These are phyloP conservation scores for Otatea glauca DNA, from an alignment of 176 grass and related monocot genomes.

Conservation along the genomic window DNA sequence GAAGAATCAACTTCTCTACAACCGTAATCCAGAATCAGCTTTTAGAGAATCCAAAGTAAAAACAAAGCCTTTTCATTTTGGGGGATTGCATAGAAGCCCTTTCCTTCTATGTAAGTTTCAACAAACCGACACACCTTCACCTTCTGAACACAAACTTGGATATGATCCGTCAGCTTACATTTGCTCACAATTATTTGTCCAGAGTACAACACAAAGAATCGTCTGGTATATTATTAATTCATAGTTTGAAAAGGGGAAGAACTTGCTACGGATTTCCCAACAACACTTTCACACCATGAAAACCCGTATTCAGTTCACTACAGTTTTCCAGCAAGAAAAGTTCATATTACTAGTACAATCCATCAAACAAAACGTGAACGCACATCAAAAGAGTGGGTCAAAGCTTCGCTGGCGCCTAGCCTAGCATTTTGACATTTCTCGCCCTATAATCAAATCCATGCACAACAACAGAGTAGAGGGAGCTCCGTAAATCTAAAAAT, in stretches of 20 bases:
- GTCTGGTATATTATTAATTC: neutral
- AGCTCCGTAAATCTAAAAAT: neutral
- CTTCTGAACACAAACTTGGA: neutral
- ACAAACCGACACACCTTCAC: neutral
- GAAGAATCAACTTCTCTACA: too few relatives aligned
- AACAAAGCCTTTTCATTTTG: neutral
- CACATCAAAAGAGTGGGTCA: neutral
- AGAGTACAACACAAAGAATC: neutral
- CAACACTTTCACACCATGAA: neutral
- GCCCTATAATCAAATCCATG: neutral
- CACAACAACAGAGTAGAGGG: neutral
- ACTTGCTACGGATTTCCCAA: neutral
- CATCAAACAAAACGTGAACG: neutral
- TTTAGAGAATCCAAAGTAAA: too few relatives aligned
- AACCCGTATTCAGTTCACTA: neutral
- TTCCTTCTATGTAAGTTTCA: neutral
- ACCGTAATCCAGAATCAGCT: too few relatives aligned
- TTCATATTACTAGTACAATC: neutral
- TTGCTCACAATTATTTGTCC: neutral
- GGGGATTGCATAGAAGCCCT: neutral
- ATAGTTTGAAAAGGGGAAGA: neutral
- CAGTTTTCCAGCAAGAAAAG: too few relatives aligned
- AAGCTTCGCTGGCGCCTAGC: neutral
- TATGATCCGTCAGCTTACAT: too few relatives aligned
- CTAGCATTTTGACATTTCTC: neutral